Base-by-base conservation (phyloP, 306 rosid genomes). In the Alnus rubra region DNA sequence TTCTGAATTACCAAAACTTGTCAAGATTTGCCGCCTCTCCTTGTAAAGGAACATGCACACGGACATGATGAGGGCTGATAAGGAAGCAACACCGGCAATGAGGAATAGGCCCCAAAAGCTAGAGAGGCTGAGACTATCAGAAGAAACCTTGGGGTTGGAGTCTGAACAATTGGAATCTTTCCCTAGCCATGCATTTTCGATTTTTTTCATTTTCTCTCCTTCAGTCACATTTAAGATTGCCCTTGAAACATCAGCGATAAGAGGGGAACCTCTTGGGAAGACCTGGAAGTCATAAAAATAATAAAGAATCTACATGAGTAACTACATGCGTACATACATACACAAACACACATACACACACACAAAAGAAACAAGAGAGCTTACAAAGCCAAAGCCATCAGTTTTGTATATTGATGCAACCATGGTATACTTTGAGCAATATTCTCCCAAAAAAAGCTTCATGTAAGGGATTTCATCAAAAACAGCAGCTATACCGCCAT, bases 51-150 rank as follows among this genome's bases (percentile, higher is more conserved):
- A 77, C 31, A 68, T 37, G 6, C 42, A 47, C 1, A 8, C 1
- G 55, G 54, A 86, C 55, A 84, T 4, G 16, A 74, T 1, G 2
- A 90, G 84, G 19, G 91, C 85, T 4, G 42, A n/a, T 2, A 83
- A 0, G 0, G 86, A 87, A 74, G 88, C 74, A 50, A 33, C 55
- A 23, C 86, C 85, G 1, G 80, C 88, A 16, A 89, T 69, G 33
- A 90, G 82, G 78, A 89, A 90, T 11, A 90, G 80, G 4, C 92
- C 93, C 86, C 89, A 78, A 28, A 92, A 90, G 83, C 88, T 90
- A 5, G 74, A 78, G 1, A 92, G 85, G 74, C 88, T 83, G 2
- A 92, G 88, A 79, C 80, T 84, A 11, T 69, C 16, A 1, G 89
- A 83, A 65, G 90, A 82, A 30, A 79, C 39, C 16, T 65, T 49